These are phyloP conservation scores for Pseudoneurospora amorphoporcata DNA, from an alignment of 495 filamentous ascomycete genomes.

Conservation along the genomic window DNA sequence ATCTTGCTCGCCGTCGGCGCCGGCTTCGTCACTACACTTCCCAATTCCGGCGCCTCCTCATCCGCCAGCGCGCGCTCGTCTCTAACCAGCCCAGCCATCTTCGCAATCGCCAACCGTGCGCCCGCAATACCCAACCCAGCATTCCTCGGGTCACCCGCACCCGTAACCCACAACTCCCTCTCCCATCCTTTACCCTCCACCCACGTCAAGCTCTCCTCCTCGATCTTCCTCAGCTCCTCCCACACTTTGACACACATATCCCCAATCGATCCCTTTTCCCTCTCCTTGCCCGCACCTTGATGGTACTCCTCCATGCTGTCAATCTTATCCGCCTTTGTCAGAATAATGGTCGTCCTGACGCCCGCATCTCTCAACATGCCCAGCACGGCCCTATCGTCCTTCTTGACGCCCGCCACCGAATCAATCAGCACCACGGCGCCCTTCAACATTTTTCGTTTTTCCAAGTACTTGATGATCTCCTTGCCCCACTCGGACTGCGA, in stretches of 20 bases:
- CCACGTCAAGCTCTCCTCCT: slow-evolving; percentile 18
- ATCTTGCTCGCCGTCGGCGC: slow-evolving; percentile 7
- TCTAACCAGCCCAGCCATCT: slow-evolving; percentile 27
- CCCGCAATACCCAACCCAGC: slow-evolving; percentile 18
- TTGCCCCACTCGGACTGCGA: slow-evolving; percentile 69
- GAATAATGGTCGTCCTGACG: slow-evolving; percentile 65
- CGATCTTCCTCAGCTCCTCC: slow-evolving; percentile 24
- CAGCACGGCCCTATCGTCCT: slow-evolving; percentile 57
- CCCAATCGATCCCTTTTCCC: slow-evolving; percentile 16
- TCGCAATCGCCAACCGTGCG: slow-evolving; percentile 29
- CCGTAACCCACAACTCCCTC: slow-evolving; percentile 38
- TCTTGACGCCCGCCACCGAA: slow-evolving; percentile 68
- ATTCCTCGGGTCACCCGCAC: slow-evolving; percentile 27
- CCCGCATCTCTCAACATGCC: slow-evolving; percentile 47
- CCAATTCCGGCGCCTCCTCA: slow-evolving; percentile 1
- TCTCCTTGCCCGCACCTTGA: slow-evolving; percentile 1
- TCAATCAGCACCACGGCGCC: slow-evolving; percentile 81
- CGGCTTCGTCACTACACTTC: background rate
- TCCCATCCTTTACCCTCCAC: slow-evolving; percentile 33
- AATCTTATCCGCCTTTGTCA: slow-evolving; percentile 70
- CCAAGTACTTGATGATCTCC: slow-evolving; percentile 79
- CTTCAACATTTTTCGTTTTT: slow-evolving; percentile 59
- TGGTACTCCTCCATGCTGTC: background rate
- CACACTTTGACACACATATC: slow-evolving; percentile 28
- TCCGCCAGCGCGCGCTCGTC: slow-evolving; percentile 9